Evolutionary conservation across 495 filamentous ascomycete genomes (phyloP).

Genomic region (Hyaloscypha variabilis): DNA sequence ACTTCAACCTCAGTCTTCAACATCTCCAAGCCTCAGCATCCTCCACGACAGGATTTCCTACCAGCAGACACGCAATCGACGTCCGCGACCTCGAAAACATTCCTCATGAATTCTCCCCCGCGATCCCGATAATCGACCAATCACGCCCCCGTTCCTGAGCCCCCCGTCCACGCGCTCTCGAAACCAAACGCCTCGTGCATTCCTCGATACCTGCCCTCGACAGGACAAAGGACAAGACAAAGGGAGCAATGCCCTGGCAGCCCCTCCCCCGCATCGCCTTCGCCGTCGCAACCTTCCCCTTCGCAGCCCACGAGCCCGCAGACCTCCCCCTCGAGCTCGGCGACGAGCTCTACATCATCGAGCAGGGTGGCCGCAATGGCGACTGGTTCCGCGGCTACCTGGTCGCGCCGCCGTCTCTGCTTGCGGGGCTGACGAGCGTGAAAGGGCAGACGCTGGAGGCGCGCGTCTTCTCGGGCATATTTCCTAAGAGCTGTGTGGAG

Average conservation of each 20-base stretch:
- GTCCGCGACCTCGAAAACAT: neutral
- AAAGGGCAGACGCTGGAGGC: conserved; percentile 94
- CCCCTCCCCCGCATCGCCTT: conserved; percentile 97
- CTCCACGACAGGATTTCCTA: neutral
- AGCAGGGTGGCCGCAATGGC: conserved; percentile 83
- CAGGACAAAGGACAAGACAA: neutral
- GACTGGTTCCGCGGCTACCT: conserved; percentile 96
- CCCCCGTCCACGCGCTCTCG: neutral
- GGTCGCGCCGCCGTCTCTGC: conserved; percentile 87
- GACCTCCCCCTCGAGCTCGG: conserved; percentile 97
- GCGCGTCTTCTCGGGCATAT: conserved; percentile 95
- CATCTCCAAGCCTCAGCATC: too few species aligned
- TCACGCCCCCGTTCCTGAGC: neutral
- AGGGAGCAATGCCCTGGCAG: conserved; percentile 81
- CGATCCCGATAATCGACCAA: conserved; percentile 8
- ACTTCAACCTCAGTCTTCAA: neutral
- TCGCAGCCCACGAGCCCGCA: conserved; percentile 79
- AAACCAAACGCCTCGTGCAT: neutral
- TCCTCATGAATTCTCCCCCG: conserved; percentile 12
- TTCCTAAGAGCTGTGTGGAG: conserved; percentile 90
- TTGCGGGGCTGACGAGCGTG: conserved; percentile 87
- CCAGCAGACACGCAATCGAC: neutral
- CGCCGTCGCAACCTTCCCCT: conserved; percentile 92
- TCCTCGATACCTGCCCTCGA: neutral
- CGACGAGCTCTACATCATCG: conserved; percentile 98